Base-by-base conservation (phyloP, 2,329 filamentous ascomycete species). In the Curvularia sp. region DNA sequence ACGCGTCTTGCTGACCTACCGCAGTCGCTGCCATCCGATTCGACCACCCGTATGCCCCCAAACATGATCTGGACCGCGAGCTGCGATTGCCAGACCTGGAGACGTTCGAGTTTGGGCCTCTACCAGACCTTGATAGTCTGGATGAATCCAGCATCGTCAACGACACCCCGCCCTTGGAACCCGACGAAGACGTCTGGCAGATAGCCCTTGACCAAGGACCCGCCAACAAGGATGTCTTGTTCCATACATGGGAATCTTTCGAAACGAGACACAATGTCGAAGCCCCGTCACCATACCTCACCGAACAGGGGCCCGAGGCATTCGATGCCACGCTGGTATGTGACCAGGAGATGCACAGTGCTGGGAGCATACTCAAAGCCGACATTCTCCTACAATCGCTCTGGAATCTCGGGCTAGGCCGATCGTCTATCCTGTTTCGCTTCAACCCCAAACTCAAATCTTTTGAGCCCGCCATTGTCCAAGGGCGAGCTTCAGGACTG, bases 191-290 rank as follows among this genome's bases (percentile, higher is more conserved):
- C 54, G 57, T 80, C 2, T 81, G 80, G 80, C 63, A 76, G 19
- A 38, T 75, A 7, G 74, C 78, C 1, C 54, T 73, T 3, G 70
- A 76, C 5, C 47, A 74, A n/a, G 71, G 70, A 5, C 69, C 69
- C 0, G 68, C 64, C 3, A 69, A 74, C 5, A 69, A 78, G 18
- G 55, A 72, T 23, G 53, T 72, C 1, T 52, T 59, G 38, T 86
- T 87, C 68, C 84, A 83, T 59, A 89, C 88, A 0, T 95, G 91
- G 91, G 87, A 92, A 64, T 78, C 76, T 1, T 93, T 93, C 66
- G 77, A 82, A 1, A 72, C 77, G 10, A 66, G 77, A 0, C 72
- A 79, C n/a, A 70, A 79, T 5, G 71, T 79, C 4, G 75, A 79
- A 9, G 64, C 73, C 1, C 66, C 60, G 39, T 82, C 85, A 1